A percentile compares a stretch with the other conserved stretches of the same genome.
Evolutionary conservation across 768 basidiomycete species (phyloP).

Genomic region (Fomitopsis serialis): DNA sequence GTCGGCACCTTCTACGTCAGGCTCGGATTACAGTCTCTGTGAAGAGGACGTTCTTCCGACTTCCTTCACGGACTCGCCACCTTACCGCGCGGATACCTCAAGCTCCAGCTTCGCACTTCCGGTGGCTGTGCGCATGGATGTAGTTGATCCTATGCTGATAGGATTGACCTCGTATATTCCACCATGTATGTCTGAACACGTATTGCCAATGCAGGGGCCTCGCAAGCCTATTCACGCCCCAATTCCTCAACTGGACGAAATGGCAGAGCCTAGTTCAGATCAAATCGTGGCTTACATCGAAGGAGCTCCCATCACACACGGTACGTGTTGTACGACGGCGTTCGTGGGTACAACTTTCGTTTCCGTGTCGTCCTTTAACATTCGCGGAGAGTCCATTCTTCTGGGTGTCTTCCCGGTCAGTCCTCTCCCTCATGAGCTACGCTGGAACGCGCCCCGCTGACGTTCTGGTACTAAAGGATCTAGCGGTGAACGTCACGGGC

Average conservation of each 20-base stretch:
- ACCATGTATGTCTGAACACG: too few relatives aligned
- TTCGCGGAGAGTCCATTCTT: conserved; percentile 45
- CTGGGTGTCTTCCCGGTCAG: conserved; percentile 60
- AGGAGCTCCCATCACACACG: conserved; percentile 38
- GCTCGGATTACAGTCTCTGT: too few relatives aligned
- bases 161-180: too few relatives aligned
- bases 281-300: conserved; percentile 35
- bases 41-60: too few relatives aligned
- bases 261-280: not conserved
- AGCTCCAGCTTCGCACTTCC: too few relatives aligned
- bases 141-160: too few relatives aligned
- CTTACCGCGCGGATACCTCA: too few relatives aligned
- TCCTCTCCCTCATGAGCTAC: not conserved
- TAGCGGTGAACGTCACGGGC: conserved; percentile 64
- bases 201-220: too few relatives aligned
- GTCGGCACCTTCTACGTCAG: too few relatives aligned
- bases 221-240: not conserved
- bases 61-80: too few relatives aligned
- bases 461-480: conserved; percentile 39
- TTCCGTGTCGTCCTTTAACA: conserved; percentile 9
- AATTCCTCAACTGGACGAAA: not conserved
- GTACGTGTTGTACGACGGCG: conserved; percentile 42
- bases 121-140: too few relatives aligned
- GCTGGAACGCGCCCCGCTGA: not conserved
- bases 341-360: conserved; percentile 55